A percentile compares a stretch with the other conserved stretches of the same genome.
phyloP scores from a whole-genome alignment of 805 yeast species.

The Lachancea cidri region DNA sequence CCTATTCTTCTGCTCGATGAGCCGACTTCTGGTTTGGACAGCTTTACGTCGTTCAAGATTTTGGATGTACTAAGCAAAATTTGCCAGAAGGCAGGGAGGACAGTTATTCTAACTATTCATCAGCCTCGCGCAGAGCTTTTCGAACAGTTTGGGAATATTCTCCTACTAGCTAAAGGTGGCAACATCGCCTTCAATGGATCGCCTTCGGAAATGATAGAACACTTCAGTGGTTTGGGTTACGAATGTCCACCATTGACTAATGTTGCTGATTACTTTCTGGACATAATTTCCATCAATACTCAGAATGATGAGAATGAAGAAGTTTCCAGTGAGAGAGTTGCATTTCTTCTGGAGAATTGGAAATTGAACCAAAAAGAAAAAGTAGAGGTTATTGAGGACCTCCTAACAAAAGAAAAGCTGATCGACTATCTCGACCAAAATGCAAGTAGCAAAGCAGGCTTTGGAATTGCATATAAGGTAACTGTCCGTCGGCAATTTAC shows the following conservation, averaged over 20 bases:
- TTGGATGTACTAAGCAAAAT: slow-evolving; percentile 53
- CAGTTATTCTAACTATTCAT: slow-evolving; percentile 74
- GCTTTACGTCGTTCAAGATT: slow-evolving; percentile 69
- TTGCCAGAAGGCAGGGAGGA: slow-evolving; percentile 50
- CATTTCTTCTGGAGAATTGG: slow-evolving; percentile 38
- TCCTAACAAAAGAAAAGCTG: slow-evolving; percentile 15
- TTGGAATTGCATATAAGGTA: slow-evolving; percentile 32
- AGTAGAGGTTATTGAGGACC: background rate
- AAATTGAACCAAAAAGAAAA: slow-evolving; percentile 1
- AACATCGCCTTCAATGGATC: slow-evolving; percentile 62
- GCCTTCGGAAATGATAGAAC: slow-evolving; percentile 39
- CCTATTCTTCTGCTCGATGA: slow-evolving; percentile 72
- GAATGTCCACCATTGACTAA: slow-evolving; percentile 57
- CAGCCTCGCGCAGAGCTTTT: slow-evolving; percentile 74
- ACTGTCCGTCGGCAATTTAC: slow-evolving; percentile 35
- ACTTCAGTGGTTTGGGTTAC: slow-evolving; percentile 47
- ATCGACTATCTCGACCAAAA: slow-evolving; percentile 15
- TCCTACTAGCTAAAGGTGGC: slow-evolving; percentile 71
- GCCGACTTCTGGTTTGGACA: slow-evolving; percentile 85
- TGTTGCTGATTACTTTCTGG: slow-evolving; percentile 71
- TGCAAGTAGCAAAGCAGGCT: slow-evolving; percentile 19
- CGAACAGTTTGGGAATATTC: slow-evolving; percentile 60
- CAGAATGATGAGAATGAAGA: slow-evolving; percentile 41
- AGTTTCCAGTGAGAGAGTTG: slow-evolving; percentile 38
- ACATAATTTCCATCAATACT: slow-evolving; percentile 55